A percentile compares a stretch with the other conserved stretches of the same genome.
phyloP scores from a whole-genome alignment of 441 rosid genomes.

The Erysimum cheiri region DNA sequence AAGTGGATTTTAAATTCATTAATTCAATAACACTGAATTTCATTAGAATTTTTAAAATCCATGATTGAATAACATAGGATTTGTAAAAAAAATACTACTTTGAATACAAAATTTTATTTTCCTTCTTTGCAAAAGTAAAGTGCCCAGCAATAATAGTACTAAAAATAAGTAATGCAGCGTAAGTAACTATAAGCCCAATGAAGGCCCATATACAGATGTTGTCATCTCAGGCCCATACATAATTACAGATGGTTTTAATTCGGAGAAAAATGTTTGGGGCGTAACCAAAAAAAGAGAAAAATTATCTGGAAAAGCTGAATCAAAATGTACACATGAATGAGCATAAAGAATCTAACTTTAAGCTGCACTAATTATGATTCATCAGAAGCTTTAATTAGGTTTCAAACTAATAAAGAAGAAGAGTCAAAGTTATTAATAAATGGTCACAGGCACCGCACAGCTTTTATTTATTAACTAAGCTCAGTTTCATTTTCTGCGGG shows the following conservation, averaged over 20 bases:
- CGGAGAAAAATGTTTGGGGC: background rate
- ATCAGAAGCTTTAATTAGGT: constrained; percentile 41
- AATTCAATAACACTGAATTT: no score
- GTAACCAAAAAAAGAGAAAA: background rate
- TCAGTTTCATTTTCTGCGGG: constrained; percentile 22
- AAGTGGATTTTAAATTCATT: no score
- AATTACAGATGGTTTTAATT: background rate
- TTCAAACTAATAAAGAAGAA: constrained; percentile 15
- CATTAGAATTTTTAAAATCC: no score
- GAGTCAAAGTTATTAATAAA: constrained; percentile 2
- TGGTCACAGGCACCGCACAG: background rate
- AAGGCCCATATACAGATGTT: background rate
- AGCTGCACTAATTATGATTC: constrained; percentile 22
- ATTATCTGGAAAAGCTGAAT: constrained; percentile 40
- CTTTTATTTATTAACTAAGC: background rate
- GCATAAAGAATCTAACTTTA: constrained; percentile 39
- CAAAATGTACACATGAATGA: constrained; percentile 31
- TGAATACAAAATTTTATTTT: background rate
- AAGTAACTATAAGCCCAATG: background rate
- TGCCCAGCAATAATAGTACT: background rate
- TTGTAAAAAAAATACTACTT: no score
- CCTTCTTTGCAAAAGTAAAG: background rate
- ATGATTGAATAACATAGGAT: no score
- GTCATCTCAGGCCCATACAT: background rate
- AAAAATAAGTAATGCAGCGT: background rate